Conservation (phyloP, 345 rosid species). For the Viola odorata region DNA sequence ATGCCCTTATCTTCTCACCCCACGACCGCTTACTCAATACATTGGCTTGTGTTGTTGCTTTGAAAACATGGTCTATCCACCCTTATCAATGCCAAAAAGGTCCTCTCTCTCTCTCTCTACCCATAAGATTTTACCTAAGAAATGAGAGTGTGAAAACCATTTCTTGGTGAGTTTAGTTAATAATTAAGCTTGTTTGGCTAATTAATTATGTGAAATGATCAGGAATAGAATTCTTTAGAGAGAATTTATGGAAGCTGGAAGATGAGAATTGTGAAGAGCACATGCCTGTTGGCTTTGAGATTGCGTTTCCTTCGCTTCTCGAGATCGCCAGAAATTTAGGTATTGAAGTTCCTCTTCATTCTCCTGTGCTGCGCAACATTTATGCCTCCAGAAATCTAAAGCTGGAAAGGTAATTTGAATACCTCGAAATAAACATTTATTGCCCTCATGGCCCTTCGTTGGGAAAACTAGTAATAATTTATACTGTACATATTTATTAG, state of each 20-base stretch:
- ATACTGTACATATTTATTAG: slow-evolving; percentile 34
- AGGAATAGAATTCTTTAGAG: slow-evolving; percentile 63
- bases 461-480: not conserved
- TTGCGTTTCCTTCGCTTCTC: slow-evolving; percentile 81
- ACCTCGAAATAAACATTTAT: too few relatives aligned
- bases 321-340: slow-evolving; percentile 52
- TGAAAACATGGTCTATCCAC: slow-evolving; percentile 15
- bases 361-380: slow-evolving; percentile 47
- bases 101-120: too few relatives aligned
- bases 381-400: slow-evolving; percentile 58
- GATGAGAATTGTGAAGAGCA: slow-evolving; percentile 71
- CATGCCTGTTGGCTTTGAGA: slow-evolving; percentile 96
- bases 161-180: too few relatives aligned
- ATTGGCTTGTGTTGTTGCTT: slow-evolving; percentile 16
- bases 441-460: too few relatives aligned
- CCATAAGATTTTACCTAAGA: too few relatives aligned
- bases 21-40: slow-evolving; percentile 16
- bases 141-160: too few relatives aligned
- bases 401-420: slow-evolving; percentile 63
- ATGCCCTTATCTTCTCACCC: slow-evolving; percentile 3
- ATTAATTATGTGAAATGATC: too few relatives aligned
- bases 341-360: slow-evolving; percentile 53
- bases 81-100: slow-evolving; percentile 13
- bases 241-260: slow-evolving; percentile 55
- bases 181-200: too few relatives aligned